Percentiles rank a stretch among this genome's conserved stretches.
phyloP scores from a whole-genome alignment of 2,329 filamentous ascomycete genomes.

The Alternaria sp. region DNA sequence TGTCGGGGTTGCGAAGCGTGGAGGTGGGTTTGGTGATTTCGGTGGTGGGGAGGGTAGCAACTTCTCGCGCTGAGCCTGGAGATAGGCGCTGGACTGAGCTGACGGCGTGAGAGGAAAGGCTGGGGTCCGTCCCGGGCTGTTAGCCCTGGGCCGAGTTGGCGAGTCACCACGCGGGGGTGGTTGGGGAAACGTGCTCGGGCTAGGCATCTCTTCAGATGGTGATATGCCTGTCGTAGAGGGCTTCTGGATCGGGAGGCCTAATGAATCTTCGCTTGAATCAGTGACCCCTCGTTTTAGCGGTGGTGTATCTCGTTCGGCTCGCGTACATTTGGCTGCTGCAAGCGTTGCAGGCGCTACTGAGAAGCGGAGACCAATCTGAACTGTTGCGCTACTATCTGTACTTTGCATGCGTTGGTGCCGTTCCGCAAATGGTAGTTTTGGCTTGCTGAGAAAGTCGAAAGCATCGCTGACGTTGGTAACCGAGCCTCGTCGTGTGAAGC shows the following conservation, averaged over 20 bases:
- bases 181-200: conserved; percentile 32
- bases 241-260: conserved; percentile 45
- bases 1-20: conserved; percentile 14
- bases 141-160: conserved; percentile 22
- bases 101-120: conserved; percentile 39
- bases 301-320: conserved; percentile 29
- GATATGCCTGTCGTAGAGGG: conserved; percentile 27
- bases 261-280: conserved; percentile 37
- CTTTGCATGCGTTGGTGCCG: conserved; percentile 67
- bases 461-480: conserved; percentile 51
- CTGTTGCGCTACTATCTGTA: conserved; percentile 71
- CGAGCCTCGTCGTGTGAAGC: conserved; percentile 45
- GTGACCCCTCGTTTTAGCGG: conserved; percentile 35
- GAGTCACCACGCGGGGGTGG: conserved; percentile 28
- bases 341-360: conserved; percentile 59
- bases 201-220: conserved; percentile 26
- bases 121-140: conserved; percentile 36
- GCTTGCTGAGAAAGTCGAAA: conserved; percentile 49
- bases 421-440: conserved; percentile 51
- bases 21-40: conserved; percentile 17
- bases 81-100: conserved; percentile 38
- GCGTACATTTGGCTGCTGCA: conserved; percentile 42
- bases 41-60: conserved; percentile 44
- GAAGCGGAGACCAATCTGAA: conserved; percentile 75
- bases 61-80: conserved; percentile 47